Conservation (phyloP, 345 rosid genomes). For the Citrus australasica region DNA sequence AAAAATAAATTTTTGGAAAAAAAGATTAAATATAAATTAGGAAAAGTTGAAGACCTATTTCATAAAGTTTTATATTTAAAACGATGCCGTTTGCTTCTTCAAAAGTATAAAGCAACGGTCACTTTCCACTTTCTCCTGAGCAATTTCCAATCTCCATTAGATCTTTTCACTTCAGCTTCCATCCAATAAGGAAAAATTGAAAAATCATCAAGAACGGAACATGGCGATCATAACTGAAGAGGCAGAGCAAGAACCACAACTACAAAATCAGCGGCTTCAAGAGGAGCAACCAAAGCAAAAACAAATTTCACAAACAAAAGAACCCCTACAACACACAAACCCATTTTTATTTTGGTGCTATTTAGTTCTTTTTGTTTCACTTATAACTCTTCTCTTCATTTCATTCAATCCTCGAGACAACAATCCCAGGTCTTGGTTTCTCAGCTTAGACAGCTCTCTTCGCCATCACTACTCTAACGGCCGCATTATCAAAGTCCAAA, state of each 20-base stretch:
- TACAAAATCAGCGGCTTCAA: not conserved
- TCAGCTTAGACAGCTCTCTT: slow-evolving; percentile 60
- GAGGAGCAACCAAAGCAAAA: slow-evolving; percentile 18
- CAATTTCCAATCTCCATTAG: not conserved
- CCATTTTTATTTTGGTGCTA: slow-evolving; percentile 87
- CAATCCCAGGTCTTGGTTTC: slow-evolving; percentile 87
- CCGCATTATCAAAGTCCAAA: slow-evolving; percentile 67
- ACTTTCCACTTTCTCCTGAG: not conserved
- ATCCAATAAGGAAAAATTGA: not conserved
- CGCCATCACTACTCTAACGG: slow-evolving; percentile 86
- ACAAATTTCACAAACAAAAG: slow-evolving; percentile 10
- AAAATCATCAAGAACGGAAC: not conserved
- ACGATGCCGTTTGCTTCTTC: not conserved
- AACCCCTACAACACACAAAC: slow-evolving; percentile 30
- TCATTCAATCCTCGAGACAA: slow-evolving; percentile 29
- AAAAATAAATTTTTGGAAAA: too few species aligned
- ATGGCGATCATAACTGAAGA: slow-evolving; percentile 84
- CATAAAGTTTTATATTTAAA: not conserved
- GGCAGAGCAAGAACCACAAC: slow-evolving; percentile 37
- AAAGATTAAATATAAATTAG: too few species aligned
- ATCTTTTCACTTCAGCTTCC: not conserved
- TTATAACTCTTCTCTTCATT: slow-evolving; percentile 45
- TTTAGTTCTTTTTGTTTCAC: slow-evolving; percentile 51
- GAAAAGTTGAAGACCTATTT: too few species aligned
- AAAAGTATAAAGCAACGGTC: not conserved